These are phyloP conservation scores for Aechmea fasciata DNA, from an alignment of 176 grass and related monocot genomes.

Conservation along the genomic window DNA sequence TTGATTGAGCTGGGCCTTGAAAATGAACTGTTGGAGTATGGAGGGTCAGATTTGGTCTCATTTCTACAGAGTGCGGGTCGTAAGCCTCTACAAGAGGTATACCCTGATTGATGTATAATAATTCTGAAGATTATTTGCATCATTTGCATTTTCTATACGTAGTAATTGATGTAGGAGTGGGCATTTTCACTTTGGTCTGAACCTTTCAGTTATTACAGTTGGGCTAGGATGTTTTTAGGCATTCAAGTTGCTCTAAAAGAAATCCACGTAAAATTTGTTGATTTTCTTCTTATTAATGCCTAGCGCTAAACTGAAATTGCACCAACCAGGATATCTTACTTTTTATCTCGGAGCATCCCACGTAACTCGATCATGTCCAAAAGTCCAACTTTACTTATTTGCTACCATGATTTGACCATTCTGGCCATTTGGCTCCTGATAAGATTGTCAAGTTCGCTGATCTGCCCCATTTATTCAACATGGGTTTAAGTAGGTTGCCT, in stretches of 20 bases:
- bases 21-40: constrained; percentile 92
- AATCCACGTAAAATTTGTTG: no score
- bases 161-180: background rate
- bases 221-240: no score
- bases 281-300: no score
- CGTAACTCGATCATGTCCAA: no score
- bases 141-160: background rate
- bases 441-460: background rate
- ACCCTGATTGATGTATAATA: constrained; percentile 4
- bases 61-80: constrained; percentile 83
- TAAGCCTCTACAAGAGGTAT: constrained; percentile 55
- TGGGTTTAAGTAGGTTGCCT: background rate
- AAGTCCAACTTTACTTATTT: background rate
- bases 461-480: background rate
- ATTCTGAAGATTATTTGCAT: background rate
- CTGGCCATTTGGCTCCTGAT: background rate
- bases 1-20: constrained; percentile 80
- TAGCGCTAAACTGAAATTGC: no score
- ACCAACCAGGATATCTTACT: no score
- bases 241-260: no score
- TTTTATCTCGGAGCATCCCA: no score
- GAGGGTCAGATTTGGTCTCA: constrained; percentile 81
- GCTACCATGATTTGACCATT: no score
- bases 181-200: background rate
- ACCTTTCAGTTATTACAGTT: no score